Conservation (phyloP, 257 asterid species). For the Pogostemon cablin region DNA sequence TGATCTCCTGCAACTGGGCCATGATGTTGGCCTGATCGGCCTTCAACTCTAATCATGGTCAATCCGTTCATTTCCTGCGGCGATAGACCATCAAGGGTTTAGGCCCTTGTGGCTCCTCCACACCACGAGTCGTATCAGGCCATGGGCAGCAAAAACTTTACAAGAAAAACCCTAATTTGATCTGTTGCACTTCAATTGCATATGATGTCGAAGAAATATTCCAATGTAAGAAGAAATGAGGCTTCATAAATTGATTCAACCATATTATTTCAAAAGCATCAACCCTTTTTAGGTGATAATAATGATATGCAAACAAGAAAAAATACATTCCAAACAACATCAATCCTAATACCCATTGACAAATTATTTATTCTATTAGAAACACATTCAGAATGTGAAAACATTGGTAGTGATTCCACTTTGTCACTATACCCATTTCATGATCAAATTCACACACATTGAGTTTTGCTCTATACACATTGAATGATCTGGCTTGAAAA, state of each 20-base stretch:
- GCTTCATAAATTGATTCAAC: constrained; percentile 4
- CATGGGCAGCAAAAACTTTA: neutral
- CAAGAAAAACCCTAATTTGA: constrained; percentile 21
- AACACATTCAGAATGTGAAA: neutral
- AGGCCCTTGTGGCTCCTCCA: no score
- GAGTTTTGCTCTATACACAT: constrained; percentile 8
- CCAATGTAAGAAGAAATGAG: neutral
- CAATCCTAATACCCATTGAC: constrained; percentile 2
- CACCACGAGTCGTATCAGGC: no score
- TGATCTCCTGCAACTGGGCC: no score
- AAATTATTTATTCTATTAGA: neutral
- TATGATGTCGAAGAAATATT: constrained; percentile 1
- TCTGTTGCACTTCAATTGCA: neutral
- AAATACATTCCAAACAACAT: neutral
- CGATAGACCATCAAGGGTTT: no score
- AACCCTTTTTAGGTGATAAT: constrained; percentile 12
- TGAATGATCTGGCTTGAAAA: constrained; percentile 10
- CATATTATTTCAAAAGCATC: neutral
- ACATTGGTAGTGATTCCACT: constrained; percentile 22
- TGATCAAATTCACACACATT: constrained; percentile 23
- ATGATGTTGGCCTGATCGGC: no score
- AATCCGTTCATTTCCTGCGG: no score
- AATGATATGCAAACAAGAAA: constrained; percentile 12
- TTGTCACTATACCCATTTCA: constrained; percentile 22
- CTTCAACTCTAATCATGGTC: no score